These are phyloP conservation scores for Chlorella sp. DNA, from an alignment of 139 green algal genomes.

Conservation along the genomic window DNA sequence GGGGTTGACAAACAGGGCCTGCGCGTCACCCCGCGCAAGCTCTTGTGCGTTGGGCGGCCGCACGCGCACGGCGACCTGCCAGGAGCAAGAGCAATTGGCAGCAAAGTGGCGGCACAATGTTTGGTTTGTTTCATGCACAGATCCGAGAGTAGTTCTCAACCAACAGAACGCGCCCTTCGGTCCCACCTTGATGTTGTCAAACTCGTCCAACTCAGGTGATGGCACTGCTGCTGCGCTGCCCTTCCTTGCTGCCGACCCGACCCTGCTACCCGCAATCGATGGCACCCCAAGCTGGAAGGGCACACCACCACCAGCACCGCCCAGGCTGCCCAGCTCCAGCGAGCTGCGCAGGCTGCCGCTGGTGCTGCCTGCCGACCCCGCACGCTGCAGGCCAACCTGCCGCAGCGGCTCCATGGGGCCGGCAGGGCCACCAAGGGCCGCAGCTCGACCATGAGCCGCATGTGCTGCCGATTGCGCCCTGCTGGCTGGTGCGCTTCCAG, in stretches of 20 bases:
- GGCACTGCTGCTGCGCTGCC: too few relatives aligned
- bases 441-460: background rate
- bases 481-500: background rate
- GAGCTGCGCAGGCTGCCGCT: constrained; percentile 21
- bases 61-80: constrained; percentile 57
- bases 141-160: too few relatives aligned
- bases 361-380: background rate
- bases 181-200: constrained; percentile 49
- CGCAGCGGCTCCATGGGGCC: constrained; percentile 8
- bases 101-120: too few relatives aligned
- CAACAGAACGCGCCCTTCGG: too few relatives aligned
- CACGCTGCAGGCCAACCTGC: background rate
- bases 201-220: constrained; percentile 4
- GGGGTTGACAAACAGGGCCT: constrained; percentile 36
- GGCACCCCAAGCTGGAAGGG: background rate
- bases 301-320: too few relatives aligned
- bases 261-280: background rate
- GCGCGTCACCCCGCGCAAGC: constrained; percentile 31
- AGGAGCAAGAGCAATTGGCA: too few relatives aligned
- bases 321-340: background rate
- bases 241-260: constrained; percentile 19
- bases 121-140: too few relatives aligned
- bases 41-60: constrained; percentile 57
- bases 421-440: background rate
- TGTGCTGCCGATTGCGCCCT: constrained; percentile 2